Conservation (phyloP, 352 stramenopile species). For the Aphanomyces astaci region DNA sequence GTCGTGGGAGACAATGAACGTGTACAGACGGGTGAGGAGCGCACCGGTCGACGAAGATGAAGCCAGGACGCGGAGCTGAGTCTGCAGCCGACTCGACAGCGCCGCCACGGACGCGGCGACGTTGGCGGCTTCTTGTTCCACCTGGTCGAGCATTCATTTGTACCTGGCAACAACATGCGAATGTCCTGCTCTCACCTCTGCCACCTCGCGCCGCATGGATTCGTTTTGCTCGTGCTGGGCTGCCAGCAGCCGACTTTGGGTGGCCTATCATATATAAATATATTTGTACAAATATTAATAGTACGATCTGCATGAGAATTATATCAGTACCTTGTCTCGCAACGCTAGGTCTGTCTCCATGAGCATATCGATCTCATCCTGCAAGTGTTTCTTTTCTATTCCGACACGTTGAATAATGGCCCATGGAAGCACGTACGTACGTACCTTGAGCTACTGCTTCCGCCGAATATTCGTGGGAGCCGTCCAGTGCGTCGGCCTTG, state of each 20-base stretch:
- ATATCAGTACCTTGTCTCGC: constrained; percentile 6
- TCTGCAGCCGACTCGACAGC: background rate
- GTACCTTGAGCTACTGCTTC: background rate
- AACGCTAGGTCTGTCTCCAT: background rate
- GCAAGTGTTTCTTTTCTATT: background rate
- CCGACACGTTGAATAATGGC: background rate
- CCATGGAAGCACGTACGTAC: background rate
- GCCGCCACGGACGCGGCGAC: background rate
- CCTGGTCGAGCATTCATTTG: background rate
- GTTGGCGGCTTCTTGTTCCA: background rate
- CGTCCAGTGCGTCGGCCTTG: background rate
- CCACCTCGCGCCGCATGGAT: background rate
- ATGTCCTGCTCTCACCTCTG: background rate
- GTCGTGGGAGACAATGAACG: background rate
- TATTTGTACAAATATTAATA: background rate
- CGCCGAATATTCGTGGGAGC: background rate
- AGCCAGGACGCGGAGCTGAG: constrained; percentile 2
- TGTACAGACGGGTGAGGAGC: background rate
- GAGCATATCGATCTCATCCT: constrained; percentile 7
- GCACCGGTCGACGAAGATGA: background rate
- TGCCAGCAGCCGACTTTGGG: background rate
- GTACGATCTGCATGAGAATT: too few species aligned
- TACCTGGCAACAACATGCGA: too few species aligned
- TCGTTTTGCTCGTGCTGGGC: constrained; percentile 11
- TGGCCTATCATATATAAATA: background rate